phyloP scores from a whole-genome alignment of 331 rosid genomes.

The Prunus yedoensis region DNA sequence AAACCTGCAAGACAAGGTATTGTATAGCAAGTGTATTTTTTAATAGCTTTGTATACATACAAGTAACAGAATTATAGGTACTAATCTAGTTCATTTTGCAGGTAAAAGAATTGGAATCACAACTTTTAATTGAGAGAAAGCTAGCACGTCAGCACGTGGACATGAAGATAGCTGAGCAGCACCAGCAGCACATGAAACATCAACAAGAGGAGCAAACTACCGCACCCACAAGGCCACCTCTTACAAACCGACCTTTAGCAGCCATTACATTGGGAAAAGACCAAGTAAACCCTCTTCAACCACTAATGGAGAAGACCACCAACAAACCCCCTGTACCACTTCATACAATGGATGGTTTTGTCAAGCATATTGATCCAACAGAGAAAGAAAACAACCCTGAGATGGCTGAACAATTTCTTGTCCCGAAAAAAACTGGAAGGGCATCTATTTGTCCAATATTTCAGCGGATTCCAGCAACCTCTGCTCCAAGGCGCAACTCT shows the following conservation, averaged over 20 bases:
- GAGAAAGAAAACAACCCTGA: slow-evolving; percentile 93
- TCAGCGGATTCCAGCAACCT: slow-evolving; percentile 43
- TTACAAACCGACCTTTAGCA: slow-evolving; percentile 46
- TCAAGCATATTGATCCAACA: slow-evolving; percentile 48
- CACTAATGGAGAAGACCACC: slow-evolving; percentile 55
- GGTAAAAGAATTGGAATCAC: slow-evolving; percentile 91
- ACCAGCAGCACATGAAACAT: slow-evolving; percentile 52
- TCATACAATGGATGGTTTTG: slow-evolving; percentile 47
- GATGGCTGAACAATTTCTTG: slow-evolving; percentile 40
- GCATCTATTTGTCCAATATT: slow-evolving; percentile 72
- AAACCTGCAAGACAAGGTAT: slow-evolving; percentile 81
- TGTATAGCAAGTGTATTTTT: neutral
- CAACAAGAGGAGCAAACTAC: slow-evolving; percentile 61
- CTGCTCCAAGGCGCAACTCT: slow-evolving; percentile 72
- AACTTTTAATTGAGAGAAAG: slow-evolving; percentile 84
- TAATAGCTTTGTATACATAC: neutral
- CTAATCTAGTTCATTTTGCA: slow-evolving; percentile 31
- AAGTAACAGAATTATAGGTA: neutral
- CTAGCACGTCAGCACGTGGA: slow-evolving; percentile 92
- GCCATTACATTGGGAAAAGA: slow-evolving; percentile 44
- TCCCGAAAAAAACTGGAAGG: slow-evolving; percentile 72
- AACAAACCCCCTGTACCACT: slow-evolving; percentile 41
- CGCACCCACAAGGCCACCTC: slow-evolving; percentile 46
- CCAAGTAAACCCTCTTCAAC: slow-evolving; percentile 44
- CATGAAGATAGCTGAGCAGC: slow-evolving; percentile 89